These are phyloP conservation scores for Backusella liffmaniae DNA, from an alignment of 192 early-diverging fungal genomes.

Conservation along the genomic window DNA sequence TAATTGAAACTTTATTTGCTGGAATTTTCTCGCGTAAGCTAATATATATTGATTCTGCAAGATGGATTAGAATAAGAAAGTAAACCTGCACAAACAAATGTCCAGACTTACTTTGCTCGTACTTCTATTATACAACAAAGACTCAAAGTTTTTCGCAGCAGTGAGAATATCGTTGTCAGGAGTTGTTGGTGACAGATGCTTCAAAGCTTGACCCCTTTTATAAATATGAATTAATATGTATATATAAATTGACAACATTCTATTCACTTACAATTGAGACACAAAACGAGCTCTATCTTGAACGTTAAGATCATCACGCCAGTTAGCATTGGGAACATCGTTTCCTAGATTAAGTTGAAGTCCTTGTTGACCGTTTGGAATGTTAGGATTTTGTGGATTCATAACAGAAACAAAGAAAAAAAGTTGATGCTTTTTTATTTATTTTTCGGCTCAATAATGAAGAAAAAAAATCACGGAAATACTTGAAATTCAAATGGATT, in stretches of 20 bases:
- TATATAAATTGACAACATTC: neutral
- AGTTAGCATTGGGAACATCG: constrained; percentile 29
- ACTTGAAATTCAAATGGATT: no score
- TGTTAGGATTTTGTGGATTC: constrained; percentile 21
- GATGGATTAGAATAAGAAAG: neutral
- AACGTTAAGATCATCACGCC: constrained; percentile 36
- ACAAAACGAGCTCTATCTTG: constrained; percentile 36
- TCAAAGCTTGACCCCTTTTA: constrained; percentile 28
- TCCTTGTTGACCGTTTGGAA: neutral
- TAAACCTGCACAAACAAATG: neutral
- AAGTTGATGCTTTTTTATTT: neutral
- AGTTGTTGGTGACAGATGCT: constrained; percentile 29
- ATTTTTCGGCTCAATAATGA: neutral
- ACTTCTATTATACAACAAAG: constrained; percentile 23
- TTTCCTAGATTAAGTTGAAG: constrained; percentile 10
- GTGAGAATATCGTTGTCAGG: constrained; percentile 31
- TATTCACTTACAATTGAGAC: constrained; percentile 24
- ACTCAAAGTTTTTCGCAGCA: constrained; percentile 35
- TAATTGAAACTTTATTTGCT: constrained; percentile 33
- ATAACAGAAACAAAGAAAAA: neutral
- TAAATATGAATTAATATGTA: neutral
- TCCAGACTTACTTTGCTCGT: constrained; percentile 29
- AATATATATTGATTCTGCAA: constrained; percentile 36
- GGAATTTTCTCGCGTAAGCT: constrained; percentile 29
- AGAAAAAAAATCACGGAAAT: no score